A percentile compares a stretch with the other conserved stretches of the same genome.
phyloP scores from a whole-genome alignment of 2,329 filamentous ascomycete species.

The Neofusicoccum ribis region DNA sequence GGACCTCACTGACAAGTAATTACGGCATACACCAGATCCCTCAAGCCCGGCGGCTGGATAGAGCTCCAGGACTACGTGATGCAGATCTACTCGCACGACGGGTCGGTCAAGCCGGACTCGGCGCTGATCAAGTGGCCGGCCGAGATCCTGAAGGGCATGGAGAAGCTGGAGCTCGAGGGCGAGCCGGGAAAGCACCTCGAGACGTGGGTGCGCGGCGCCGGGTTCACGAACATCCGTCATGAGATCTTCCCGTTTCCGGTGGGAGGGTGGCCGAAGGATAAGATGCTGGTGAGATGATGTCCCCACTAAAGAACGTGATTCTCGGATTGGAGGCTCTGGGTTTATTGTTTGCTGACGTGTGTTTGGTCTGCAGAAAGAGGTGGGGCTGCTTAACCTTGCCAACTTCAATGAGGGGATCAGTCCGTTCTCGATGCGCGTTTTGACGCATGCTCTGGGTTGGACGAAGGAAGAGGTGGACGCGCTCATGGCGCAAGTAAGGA shows the following conservation, averaged over 20 bases:
- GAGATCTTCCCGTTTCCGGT: conserved; percentile 33
- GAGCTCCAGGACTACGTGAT: conserved; percentile 33
- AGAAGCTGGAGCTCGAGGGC: conserved; percentile 1
- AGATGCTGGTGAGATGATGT: conserved; percentile 3
- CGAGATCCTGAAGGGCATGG: background rate
- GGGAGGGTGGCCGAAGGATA: conserved; percentile 27
- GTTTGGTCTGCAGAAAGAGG: conserved; percentile 25
- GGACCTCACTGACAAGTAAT: conserved; percentile 38
- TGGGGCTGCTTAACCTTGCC: conserved; percentile 30
- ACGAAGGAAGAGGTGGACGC: conserved; percentile 28
- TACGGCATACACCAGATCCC: conserved; percentile 41
- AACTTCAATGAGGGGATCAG: conserved; percentile 29
- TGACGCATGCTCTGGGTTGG: conserved; percentile 25
- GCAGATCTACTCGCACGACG: conserved; percentile 33
- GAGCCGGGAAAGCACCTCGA: conserved; percentile 26
- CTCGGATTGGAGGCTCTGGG: no score
- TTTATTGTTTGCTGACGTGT: background rate
- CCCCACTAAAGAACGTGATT: no score
- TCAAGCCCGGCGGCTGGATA: conserved; percentile 33
- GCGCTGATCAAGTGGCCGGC: background rate
- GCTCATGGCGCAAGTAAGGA: conserved; percentile 26
- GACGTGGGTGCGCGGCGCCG: conserved; percentile 26
- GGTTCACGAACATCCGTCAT: conserved; percentile 31
- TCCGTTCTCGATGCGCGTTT: conserved; percentile 25
- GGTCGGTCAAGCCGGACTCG: conserved; percentile 26